phyloP scores from a whole-genome alignment of 2,329 filamentous ascomycete species.

The Sclerotinia minor region DNA sequence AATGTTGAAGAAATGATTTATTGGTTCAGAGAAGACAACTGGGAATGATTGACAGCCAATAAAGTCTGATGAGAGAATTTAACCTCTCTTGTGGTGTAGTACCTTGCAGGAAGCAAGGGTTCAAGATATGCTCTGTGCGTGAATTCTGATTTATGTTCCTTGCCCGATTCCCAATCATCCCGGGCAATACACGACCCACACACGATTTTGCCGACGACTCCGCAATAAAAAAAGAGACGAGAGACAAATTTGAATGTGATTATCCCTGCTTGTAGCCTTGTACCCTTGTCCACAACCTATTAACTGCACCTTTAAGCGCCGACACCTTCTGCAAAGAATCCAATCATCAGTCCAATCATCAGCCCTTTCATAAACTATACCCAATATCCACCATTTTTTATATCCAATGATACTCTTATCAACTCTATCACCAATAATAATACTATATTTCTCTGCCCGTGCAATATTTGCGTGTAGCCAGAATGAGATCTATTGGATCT shows the following conservation, averaged over 20 bases:
- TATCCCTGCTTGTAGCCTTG: neutral
- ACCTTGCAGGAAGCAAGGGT: constrained; percentile 11
- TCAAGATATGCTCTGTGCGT: constrained; percentile 11
- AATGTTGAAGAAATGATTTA: neutral
- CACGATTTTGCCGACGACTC: constrained; percentile 5
- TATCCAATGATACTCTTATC: neutral
- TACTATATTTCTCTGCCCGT: neutral
- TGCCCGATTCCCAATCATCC: neutral
- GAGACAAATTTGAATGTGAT: neutral
- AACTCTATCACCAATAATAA: neutral
- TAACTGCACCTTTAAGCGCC: constrained; percentile 16
- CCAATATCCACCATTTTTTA: neutral
- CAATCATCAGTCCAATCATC: neutral
- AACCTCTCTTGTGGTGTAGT: neutral
- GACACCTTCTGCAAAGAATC: constrained; percentile 6
- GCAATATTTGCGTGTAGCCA: neutral
- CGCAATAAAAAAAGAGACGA: neutral
- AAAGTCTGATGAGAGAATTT: neutral
- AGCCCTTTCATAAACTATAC: neutral
- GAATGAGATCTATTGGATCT: constrained; percentile 16
- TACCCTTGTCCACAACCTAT: constrained; percentile 14
- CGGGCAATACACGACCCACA: neutral
- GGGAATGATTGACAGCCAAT: neutral
- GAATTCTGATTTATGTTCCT: neutral
- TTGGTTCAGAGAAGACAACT: neutral